Base-by-base conservation (phyloP, 2,329 filamentous ascomycete species). In the Sclerotinia spermophila region DNA sequence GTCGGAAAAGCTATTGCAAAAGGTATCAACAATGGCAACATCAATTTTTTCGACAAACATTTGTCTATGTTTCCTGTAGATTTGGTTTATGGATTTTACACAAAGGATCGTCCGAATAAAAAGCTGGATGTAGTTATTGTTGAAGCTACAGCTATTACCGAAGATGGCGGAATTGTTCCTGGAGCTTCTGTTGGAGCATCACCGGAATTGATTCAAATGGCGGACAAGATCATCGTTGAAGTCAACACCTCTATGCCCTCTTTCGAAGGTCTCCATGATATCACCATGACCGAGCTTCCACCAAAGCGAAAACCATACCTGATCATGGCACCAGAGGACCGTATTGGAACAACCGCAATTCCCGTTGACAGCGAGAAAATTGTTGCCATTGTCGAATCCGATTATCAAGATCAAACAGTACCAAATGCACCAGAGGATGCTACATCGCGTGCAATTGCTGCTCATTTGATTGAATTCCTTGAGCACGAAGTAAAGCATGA, bases 31-130 rank as follows among this genome's bases (percentile, higher is more conserved):
- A 89, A 90, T 76, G 93, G 93, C 58, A 86, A 90, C 75, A 97
- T 97, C 82, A 89, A 95, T 73, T 97, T 97, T 82, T 97, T 96
- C 79, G 93, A 97, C 81, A 97, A 97, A 84, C 93, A 97, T 83
- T 81, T 97, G 79, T 94, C 90, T 81, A 96, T 96, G 93, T 97
- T 97, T 80, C 93, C 93, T 5, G 86, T 90, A 53, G 93, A 97
- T 79, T 84, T 97, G 74, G 91, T 95, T 80, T 96, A 96, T 80
- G 92, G 92, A 42, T 95, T 86, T 82, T 97, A 96, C 83, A 96
- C 93, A 19, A 90, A 93, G 80, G 87, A 96, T 79, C 90, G 90
- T 78, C 86, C 86, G 73, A 71, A 71, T 55, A 89, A 87, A 67
- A 79, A 79, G 76, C 84, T 97, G 42, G 93, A 97, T 77, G 92